Evolutionary conservation across 2,329 filamentous ascomycete genomes (phyloP), one percentile per base, ranked within the genome.

Genomic region (Parascedosporium putredinis): DNA sequence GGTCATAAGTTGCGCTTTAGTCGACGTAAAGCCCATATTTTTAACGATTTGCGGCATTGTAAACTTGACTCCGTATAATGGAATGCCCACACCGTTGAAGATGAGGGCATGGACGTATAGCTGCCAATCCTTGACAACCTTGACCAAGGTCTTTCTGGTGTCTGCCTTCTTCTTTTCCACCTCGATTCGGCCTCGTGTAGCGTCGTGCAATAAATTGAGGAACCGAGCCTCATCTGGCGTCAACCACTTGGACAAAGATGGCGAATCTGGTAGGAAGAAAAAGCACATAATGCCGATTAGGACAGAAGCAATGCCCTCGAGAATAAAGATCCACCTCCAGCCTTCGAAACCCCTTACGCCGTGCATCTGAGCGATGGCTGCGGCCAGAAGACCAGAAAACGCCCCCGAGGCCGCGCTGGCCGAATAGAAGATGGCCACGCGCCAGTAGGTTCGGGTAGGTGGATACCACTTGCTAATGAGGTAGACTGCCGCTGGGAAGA

Each of bases 401-500:
- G 81, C 86, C 1, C 86, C 86, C 0, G 85, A 84, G 0, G 90
- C 67, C 0, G 86, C 84, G 0, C 86, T 86, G 0, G 85, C 85
- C 0, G 83, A 86, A 68, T 90, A 91, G 72, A 90, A 61, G 34
- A 53, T 58, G 8, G 60, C 55, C 20, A 62, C 59, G 2, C 61
- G 55, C 5, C 51, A 53, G 0, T 57, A 55, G 0, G 60, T 51
- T n/a, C 62, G 59, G 9, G 55, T 56, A 1, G 58, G 60, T 52
- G 59, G 55, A 52, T 64, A 64, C 62, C 61, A 64, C 7, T 55
- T 57, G 1, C 55, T 58, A 50, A 54, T 57, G 8, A 63, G 53
- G 40, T 59, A 63, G 24, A 61, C 54, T 0, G 58, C 60, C 2
- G 58, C 61, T 2, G 61, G 61, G 46, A 58, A 61, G 49, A 63